Evolutionary conservation across 768 basidiomycete species (phyloP).

Genomic region (Phylloporus rhodoxanthus): DNA sequence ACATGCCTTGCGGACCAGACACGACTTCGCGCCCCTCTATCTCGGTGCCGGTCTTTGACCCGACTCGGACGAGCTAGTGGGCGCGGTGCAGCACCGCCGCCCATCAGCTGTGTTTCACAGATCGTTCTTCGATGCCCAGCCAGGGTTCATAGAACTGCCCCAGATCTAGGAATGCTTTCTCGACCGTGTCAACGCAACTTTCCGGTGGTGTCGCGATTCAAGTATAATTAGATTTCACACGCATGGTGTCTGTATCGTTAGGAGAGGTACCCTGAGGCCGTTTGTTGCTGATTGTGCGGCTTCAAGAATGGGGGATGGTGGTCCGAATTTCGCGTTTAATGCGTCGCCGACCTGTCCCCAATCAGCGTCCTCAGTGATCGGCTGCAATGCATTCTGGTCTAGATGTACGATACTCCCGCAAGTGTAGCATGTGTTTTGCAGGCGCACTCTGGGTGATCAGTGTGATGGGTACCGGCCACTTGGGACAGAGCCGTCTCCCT

Average conservation of each 20-base stretch:
- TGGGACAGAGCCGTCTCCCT: slow-evolving; percentile 8
- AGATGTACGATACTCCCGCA: slow-evolving; percentile 11
- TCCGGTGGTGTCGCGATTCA: slow-evolving; percentile 8
- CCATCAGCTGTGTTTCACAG: slow-evolving; percentile 12
- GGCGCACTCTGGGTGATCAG: neutral
- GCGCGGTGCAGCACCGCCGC: slow-evolving; percentile 16
- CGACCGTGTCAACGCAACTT: slow-evolving; percentile 8
- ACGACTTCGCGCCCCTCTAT: slow-evolving; percentile 5
- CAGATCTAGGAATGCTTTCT: slow-evolving; percentile 6
- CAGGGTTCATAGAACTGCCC: slow-evolving; percentile 5
- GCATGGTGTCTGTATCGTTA: slow-evolving; percentile 12
- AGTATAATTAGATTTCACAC: slow-evolving; percentile 14
- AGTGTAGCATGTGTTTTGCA: slow-evolving; percentile 6
- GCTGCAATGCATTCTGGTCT: slow-evolving; percentile 15
- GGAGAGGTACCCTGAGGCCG: slow-evolving; percentile 7
- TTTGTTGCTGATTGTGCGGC: slow-evolving; percentile 22
- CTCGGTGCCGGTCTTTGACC: slow-evolving; percentile 24
- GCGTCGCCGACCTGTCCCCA: slow-evolving; percentile 27
- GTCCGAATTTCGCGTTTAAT: slow-evolving; percentile 13
- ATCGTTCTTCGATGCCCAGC: slow-evolving; percentile 8
- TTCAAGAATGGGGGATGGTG: slow-evolving; percentile 4
- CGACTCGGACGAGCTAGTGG: slow-evolving; percentile 4
- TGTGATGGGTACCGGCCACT: slow-evolving; percentile 1
- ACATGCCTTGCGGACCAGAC: slow-evolving; percentile 3
- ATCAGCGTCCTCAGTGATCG: slow-evolving; percentile 19